Percentiles rank a stretch among this genome's conserved stretches.
Conservation (phyloP, 345 rosid species). For the Salix arbutifolia region DNA sequence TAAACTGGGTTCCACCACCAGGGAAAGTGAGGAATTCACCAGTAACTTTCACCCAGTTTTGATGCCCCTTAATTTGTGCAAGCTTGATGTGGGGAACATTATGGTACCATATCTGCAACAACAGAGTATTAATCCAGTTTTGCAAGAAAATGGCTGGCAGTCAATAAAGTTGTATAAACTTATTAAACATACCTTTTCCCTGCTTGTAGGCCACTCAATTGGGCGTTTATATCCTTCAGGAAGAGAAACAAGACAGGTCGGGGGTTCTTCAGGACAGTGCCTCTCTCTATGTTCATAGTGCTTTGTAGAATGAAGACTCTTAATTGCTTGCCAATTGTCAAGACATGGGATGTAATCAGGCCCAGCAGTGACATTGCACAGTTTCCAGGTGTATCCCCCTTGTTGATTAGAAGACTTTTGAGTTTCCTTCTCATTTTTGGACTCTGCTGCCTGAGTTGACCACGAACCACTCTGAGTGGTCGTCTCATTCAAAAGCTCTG, state of each 20-base stretch:
- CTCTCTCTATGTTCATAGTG: slow-evolving; percentile 98
- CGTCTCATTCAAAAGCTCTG: slow-evolving; percentile 81
- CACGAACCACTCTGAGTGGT: slow-evolving; percentile 62
- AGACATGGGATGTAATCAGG: slow-evolving; percentile 96
- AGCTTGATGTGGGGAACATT: slow-evolving; percentile 95
- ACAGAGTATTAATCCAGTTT: slow-evolving; percentile 6
- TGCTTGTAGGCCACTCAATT: not conserved
- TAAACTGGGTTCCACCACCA: slow-evolving; percentile 98
- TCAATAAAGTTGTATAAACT: not conserved
- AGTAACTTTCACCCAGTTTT: slow-evolving; percentile 90
- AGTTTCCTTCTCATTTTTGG: slow-evolving; percentile 78
- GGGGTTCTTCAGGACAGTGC: slow-evolving; percentile 86
- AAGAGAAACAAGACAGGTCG: slow-evolving; percentile 83
- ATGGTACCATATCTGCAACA: slow-evolving; percentile 76
- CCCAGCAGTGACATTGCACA: slow-evolving; percentile 85
- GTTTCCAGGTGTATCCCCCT: slow-evolving; percentile 58
- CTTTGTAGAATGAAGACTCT: slow-evolving; percentile 61
- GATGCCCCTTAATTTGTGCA: slow-evolving; percentile 83
- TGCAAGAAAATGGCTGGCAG: not conserved
- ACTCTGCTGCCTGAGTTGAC: slow-evolving; percentile 87
- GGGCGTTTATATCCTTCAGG: slow-evolving; percentile 41
- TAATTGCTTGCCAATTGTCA: slow-evolving; percentile 81
- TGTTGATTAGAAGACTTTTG: slow-evolving; percentile 45
- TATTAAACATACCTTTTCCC: not conserved
- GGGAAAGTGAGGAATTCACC: slow-evolving; percentile 96